Evolutionary conservation across 805 yeast genomes (phyloP).

Genomic region (Nakazawaea molendinolei): DNA sequence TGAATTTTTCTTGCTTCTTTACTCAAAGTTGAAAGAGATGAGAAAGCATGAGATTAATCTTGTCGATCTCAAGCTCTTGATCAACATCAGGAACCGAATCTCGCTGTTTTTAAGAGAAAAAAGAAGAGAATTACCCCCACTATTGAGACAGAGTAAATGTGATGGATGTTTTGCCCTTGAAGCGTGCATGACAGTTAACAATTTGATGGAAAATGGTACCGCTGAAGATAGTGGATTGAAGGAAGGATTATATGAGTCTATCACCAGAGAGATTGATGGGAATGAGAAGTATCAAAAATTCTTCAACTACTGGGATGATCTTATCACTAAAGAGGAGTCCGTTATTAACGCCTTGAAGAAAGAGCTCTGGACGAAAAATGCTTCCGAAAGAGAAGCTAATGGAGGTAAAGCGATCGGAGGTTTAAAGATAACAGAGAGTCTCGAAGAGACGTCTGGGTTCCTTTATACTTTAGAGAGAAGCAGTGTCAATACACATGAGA

Average conservation of each 20-base stretch:
- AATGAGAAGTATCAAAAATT: conserved; percentile 41
- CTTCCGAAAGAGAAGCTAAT: conserved; percentile 49
- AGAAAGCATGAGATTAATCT: conserved; percentile 45
- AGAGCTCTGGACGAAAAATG: conserved; percentile 63
- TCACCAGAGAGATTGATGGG: conserved; percentile 44
- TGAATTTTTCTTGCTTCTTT: conserved; percentile 60
- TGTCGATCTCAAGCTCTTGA: conserved; percentile 57
- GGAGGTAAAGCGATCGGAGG: conserved; percentile 55
- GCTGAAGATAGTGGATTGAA: conserved; percentile 48
- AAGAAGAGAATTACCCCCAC: conserved; percentile 44
- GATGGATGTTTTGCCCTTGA: conserved; percentile 51
- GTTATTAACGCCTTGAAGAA: conserved; percentile 42
- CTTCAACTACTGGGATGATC: conserved; percentile 64
- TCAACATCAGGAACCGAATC: conserved; percentile 66
- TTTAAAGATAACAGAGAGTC: conserved; percentile 32
- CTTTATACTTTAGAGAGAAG: conserved; percentile 43
- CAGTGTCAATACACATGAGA: neutral
- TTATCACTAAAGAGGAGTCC: conserved; percentile 70
- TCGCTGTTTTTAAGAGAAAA: conserved; percentile 53
- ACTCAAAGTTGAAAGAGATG: conserved; percentile 56
- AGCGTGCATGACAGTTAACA: conserved; percentile 61
- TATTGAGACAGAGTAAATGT: conserved; percentile 46
- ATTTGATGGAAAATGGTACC: conserved; percentile 52
- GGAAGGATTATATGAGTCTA: conserved; percentile 35
- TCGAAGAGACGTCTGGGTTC: conserved; percentile 24